Evolutionary conservation across 164 flowering plant species (phyloP), one percentile per base, ranked within the genome.

Genomic region (Magnolia sinica): DNA sequence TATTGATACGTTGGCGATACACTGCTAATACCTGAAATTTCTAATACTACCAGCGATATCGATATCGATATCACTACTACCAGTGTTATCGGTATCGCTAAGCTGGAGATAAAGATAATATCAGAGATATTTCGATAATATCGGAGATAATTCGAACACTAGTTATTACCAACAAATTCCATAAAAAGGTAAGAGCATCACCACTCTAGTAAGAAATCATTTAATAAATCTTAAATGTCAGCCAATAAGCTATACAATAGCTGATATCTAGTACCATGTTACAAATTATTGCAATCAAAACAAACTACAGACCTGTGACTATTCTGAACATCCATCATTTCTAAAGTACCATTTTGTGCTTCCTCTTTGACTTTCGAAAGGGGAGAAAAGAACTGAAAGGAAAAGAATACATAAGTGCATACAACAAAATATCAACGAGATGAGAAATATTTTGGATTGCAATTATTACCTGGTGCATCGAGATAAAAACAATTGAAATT

Each of bases 401-500:
- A 73, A 73, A 77, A 66, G 67, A 5, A 75, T 55, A 13, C 24
- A 74, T 68, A 74, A 31, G 50, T 23, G 31, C 52, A 64, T 64
- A 49, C 24, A 13, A 73, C 68, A 1, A 50, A 27, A 50, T 31
- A 16, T 5, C 20, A 18, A 63, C 9, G 23, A 63, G 65, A 63
- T 8, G 14, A 65, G 45, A 19, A 74, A 3, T 69, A n/a, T 23
- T 19, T 51, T 49, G 0, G 18, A 23, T 50, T 70, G 9, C 3
- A 10, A 64, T 6, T 29, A 50, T 70, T 85, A 96, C 99, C 99
- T 96, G 99, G 82, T 96, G 99, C 99, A 96, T 96, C 66, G 99
- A 96, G 85, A 96, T 96, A 84, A 96, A 94, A n/a, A 96, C 99
- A 76, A 96, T 88, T 27, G 99, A 94, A 78, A 96, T 96, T 82